Base-by-base conservation (phyloP, 2,329 filamentous ascomycete species). In the Venturiaceae sp. region DNA sequence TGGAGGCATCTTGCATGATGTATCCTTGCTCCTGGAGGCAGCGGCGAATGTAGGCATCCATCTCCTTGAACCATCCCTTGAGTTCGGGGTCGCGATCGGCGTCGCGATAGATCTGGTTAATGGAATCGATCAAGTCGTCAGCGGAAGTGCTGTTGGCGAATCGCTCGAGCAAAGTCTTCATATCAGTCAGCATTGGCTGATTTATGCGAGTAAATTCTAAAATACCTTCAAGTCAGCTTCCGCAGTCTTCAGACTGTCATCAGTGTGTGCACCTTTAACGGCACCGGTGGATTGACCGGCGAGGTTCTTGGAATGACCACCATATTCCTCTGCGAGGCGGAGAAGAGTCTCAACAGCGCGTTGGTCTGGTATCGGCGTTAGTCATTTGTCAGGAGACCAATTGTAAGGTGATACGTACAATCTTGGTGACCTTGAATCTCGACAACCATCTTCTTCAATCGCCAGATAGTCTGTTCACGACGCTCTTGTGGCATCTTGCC, bases 401-500 rank as follows among this genome's bases (percentile, higher is more conserved):
- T 41, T 57, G 14, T 33, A n/a, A 3, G 2, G 26, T 36, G 37
- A 32, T 14, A 74, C 80, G 71, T 73, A 84, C 82, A 99, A 67
- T 99, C 92, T 60, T 89, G 83, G 69, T 97, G 94, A 59, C 92
- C 89, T 75, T 99, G 94, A 66, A 95, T 91, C 74, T 99, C 94
- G 50, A 96, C 85, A 39, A 99, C 77, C 88, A 97, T 95, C 83
- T 97, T 97, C 84, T 92, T 99, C 64, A 99, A 75, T 37, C 94
- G 88, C 82, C 85, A 96, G 66, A 96, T 86, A 58, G 86, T 86
- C 78, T 96, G 91, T 7, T 97, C 91, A 61, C 92, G 90, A 61
- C 94, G 90, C 72, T 97, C 92, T 73, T 92, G 77, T 1, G 94
- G 92, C 74, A 99, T 81, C 80, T 97, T 99, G 67, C 85, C 82